Base-by-base conservation (phyloP, 164 flowering plant genomes). In the Berberis vulgaris region DNA sequence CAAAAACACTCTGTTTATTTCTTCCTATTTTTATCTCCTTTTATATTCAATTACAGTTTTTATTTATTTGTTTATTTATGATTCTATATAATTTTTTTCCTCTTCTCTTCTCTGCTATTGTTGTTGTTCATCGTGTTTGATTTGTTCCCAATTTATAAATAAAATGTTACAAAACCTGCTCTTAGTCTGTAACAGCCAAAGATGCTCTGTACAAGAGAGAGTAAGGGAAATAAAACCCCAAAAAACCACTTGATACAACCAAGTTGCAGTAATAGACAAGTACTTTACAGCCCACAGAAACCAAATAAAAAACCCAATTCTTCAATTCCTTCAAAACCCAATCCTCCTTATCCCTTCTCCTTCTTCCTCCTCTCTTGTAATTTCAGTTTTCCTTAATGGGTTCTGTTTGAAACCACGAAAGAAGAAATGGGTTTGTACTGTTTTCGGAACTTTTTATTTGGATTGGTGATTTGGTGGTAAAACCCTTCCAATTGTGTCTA, bases 231-330 rank as follows among this genome's bases (percentile, higher is more conserved):
- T 53, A 45, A 58, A 42, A 45, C 40, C 63, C 54, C 26, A 26
- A 26, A 26, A 26, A 26, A 26, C 26, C 26, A 26, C 10, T 26
- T 26, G n/a, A 11, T 26, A 41, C 45, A 2, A 43, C 67, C 80
- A 76, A 73, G 73, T 77, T 80, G 80, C 83, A 76, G 79, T 63
- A 84, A 49, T 76, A 72, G 85, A 84, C 85, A 84, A 74, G 73
- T 52, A 46, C 56, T 76, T 81, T 81, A 74, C 86, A 79, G 79
- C 83, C 83, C 80, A 75, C 61, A 13, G 3, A 12, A n/a, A n/a
- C 46, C 10, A 41, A 44, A 44, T 4, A 45, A 38, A 43, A 5
- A 12, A 39, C 13, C 50, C 49, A 54, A 49, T 9, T 56, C 44
- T 26, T 26, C 26, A 26, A 26, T 26, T 26, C 26, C 26, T 26